phyloP scores from a whole-genome alignment of 768 basidiomycete species.

The Lyophyllum atratum region DNA sequence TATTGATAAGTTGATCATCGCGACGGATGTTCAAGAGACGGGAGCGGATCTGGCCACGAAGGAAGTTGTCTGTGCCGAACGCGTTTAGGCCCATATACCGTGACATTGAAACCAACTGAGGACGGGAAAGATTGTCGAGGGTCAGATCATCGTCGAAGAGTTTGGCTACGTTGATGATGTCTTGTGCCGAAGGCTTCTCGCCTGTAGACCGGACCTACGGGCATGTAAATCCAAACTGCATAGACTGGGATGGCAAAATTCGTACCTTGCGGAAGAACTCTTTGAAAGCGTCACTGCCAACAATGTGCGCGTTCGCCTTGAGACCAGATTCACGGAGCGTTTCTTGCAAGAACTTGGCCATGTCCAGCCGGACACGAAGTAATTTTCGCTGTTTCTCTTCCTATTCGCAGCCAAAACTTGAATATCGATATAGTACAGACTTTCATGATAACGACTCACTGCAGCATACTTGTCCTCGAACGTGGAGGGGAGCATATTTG shows the following conservation, averaged over 20 bases:
- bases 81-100: slow-evolving; percentile 98
- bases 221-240: background rate
- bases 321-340: slow-evolving; percentile 93
- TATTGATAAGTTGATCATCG: slow-evolving; percentile 91
- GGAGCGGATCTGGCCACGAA: slow-evolving; percentile 87
- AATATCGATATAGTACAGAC: background rate
- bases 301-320: slow-evolving; percentile 90
- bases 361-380: slow-evolving; percentile 91
- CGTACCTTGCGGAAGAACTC: slow-evolving; percentile 97
- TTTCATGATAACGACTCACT: slow-evolving; percentile 37
- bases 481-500: slow-evolving; percentile 97
- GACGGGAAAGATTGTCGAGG: slow-evolving; percentile 95
- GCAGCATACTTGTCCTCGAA: slow-evolving; percentile 98
- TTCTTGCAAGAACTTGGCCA: slow-evolving; percentile 99
- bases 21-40: slow-evolving; percentile 81
- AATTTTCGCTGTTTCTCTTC: slow-evolving; percentile 98
- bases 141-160: slow-evolving; percentile 98
- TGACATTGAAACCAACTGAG: slow-evolving; percentile 97
- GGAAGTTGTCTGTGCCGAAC: slow-evolving; percentile 98
- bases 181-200: slow-evolving; percentile 84
- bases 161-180: slow-evolving; percentile 93
- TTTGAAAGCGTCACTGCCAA: slow-evolving; percentile 95
- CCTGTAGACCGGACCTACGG: slow-evolving; percentile 87
- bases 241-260: background rate
- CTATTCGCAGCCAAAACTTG: slow-evolving; percentile 38